Evolutionary conservation across 805 yeast genomes (phyloP).

Genomic region (Cyberlindnera saturnus): DNA sequence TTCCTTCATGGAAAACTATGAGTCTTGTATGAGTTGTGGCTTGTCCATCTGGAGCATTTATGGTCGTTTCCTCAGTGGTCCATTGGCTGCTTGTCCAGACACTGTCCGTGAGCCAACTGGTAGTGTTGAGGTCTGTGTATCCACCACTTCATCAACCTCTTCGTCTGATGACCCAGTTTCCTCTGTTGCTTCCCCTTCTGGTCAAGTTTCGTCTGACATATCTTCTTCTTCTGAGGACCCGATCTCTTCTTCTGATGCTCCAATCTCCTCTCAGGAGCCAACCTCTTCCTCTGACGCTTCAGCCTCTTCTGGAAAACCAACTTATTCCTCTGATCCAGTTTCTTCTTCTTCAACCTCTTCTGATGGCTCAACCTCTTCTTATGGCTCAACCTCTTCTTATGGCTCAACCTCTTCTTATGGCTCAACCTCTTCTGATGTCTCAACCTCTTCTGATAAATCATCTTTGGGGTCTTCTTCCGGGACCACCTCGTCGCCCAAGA

Average conservation of each 20-base stretch:
- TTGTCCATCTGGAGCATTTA: constrained; percentile 8
- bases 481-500: neutral
- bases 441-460: neutral
- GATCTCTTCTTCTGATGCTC: neutral
- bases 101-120: constrained; percentile 7
- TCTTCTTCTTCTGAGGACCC: constrained; percentile 18
- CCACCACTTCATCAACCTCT: neutral
- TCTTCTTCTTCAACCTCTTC: constrained; percentile 1
- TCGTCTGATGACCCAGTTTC: neutral
- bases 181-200: constrained; percentile 7
- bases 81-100: constrained; percentile 5
- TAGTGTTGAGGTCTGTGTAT: neutral
- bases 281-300: neutral
- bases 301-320: neutral
- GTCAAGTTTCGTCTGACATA: constrained; percentile 19
- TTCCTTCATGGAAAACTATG: constrained; percentile 1
- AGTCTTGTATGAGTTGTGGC: constrained; percentile 9
- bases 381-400: constrained; percentile 1
- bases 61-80: constrained; percentile 3
- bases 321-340: neutral
- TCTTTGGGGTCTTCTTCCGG: neutral
- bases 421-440: constrained; percentile 1
- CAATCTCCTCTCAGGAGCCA: too few species aligned
- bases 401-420: too few species aligned
- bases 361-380: constrained; percentile 1